Evolutionary conservation across 345 rosid genomes (phyloP), one percentile per base, ranked within the genome.

Genomic region (Eucalyptus grandis): DNA sequence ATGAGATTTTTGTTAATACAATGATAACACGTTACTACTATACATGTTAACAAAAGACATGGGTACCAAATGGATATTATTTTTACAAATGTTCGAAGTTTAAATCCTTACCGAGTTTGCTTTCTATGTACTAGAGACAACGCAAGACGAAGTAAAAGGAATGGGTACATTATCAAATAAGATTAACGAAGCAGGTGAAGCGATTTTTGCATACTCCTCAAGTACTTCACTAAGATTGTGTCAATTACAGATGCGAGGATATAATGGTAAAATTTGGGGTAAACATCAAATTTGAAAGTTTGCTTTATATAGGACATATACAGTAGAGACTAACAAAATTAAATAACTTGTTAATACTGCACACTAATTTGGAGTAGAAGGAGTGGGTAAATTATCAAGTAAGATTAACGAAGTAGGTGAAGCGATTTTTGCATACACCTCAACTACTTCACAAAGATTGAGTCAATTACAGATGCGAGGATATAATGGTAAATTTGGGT

Each of bases 121-220:
- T 56, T 56, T 56, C 12, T 4, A 56, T 2, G 24, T 19, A 3
- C 58, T 21, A 17, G 58, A 53, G 58, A 53, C 24, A 9, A 53
- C 24, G 17, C 58, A 53, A 16, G 54, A 51, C 8, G 24, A 53
- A 53, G 10, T 53, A 53, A 53, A 53, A 53, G 24, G 58, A 53
- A 0, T 53, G 1, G 24, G 2, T 53, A 8, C 0, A 8, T 53
- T 19, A 53, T 53, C 56, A 0, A 53, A 4, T 53, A 53, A 53
- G 56, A 53, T 53, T 53, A 53, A 53, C 24, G 24, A 53, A 53
- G 56, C 0, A 53, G 56, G 56, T 19, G 10, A 53, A 53, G 56
- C 2, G 10, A 53, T 53, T 53, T 19, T 53, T 19, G 56, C 56
- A 53, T 2, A 27, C n/a, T 6, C 31, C 69, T 60, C 69, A 60